Evolutionary conservation across 306 rosid species (phyloP).

Genomic region (Vachellia pachyceras): DNA sequence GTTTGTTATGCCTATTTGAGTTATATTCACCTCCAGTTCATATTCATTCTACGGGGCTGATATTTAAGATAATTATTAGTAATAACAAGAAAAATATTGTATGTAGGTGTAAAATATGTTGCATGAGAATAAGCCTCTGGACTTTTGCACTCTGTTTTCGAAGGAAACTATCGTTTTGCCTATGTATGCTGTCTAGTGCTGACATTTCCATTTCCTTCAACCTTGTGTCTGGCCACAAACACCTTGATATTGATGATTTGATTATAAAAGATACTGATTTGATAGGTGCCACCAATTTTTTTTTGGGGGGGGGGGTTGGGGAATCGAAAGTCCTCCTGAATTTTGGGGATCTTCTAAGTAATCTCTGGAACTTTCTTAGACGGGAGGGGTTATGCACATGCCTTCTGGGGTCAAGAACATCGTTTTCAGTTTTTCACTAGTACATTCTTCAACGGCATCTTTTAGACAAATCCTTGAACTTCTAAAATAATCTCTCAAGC

Average conservation of each 20-base stretch:
- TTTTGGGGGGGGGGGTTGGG: too few relatives aligned
- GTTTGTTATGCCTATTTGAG: neutral
- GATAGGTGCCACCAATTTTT: neutral
- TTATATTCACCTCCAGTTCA: too few relatives aligned
- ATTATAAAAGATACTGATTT: slow-evolving; percentile 22
- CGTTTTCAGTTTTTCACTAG: neutral
- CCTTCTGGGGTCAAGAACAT: neutral
- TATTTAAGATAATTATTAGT: too few relatives aligned
- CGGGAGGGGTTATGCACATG: neutral
- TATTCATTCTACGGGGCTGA: too few relatives aligned
- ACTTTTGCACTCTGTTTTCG: neutral
- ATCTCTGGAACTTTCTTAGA: neutral
- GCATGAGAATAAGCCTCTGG: neutral
- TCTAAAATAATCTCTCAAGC: neutral
- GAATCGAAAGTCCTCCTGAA: neutral
- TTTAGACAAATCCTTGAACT: neutral
- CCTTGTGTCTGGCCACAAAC: neutral
- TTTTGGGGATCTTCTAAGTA: neutral
- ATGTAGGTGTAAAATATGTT: neutral
- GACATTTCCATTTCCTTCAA: neutral
- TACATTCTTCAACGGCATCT: neutral
- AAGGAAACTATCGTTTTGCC: neutral
- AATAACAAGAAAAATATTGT: neutral
- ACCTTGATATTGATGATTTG: neutral
- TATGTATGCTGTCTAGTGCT: neutral